Base-by-base conservation (phyloP, 2,329 filamentous ascomycete species). In the Fusarium anguioides region DNA sequence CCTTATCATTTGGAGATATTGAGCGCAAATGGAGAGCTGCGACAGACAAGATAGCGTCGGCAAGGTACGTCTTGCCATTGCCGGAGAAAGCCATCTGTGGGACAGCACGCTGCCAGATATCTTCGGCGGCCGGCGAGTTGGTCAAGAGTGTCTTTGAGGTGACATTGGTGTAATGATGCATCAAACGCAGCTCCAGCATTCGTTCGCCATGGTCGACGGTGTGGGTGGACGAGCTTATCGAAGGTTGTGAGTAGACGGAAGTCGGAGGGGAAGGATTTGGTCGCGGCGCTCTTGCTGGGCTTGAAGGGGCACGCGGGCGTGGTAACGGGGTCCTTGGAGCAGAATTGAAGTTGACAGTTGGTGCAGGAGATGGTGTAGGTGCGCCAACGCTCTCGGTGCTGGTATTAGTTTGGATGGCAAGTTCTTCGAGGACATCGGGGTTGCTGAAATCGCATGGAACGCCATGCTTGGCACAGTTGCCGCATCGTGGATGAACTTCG, bases 401-500 rank as follows among this genome's bases (percentile, higher is more conserved):
- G 20, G 79, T 75, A n/a, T 77, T 77, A 17, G 80, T 75, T 42
- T 78, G 74, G 4, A 80, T 69, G 24, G 78, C 72, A 41, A 85
- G 78, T 42, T 83, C 80, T 51, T 82, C 80, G 58, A 81, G 75
- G 57, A 83, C 75, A 33, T 81, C 76, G 10, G 83, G 82, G 64
- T 82, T 81, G 68, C 88, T 86, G 72, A 90, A 91, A 75, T 91
- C 88, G 77, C 88, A 91, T 31, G 81, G 75, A 35, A 90, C 88
- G 69, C 87, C 88, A 77, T 91, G 88, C 72, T 90, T 91, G 55
- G 83, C 78, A 78, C 88, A 91, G 76, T 90, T 90, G 62, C 87
- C 86, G 74, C 88, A 91, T 59, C 84, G 79, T 10, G 88, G 88
- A 72, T 90, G 88, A 12, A 87, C 79, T 76, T 91, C 88, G 73